Evolutionary conservation across 306 rosid species (phyloP).

Genomic region (Benincasa hispida): DNA sequence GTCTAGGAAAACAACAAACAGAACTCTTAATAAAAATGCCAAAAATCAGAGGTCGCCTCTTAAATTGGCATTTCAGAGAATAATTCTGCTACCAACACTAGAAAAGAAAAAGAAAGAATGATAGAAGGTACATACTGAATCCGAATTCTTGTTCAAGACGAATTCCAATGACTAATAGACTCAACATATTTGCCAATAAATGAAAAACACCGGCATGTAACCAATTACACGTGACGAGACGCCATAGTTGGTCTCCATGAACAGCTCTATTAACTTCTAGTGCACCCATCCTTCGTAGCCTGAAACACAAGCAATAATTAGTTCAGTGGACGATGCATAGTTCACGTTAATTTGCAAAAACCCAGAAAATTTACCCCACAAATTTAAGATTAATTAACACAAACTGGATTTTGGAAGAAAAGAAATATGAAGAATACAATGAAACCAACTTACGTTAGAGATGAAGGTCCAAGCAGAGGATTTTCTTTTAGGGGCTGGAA

Average conservation of each 20-base stretch:
- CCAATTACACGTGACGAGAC: conserved; percentile 81
- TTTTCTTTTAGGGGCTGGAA: conserved; percentile 86
- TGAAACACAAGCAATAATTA: conserved; percentile 22
- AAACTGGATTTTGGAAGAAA: neutral
- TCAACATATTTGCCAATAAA: conserved; percentile 74
- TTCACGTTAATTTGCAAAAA: neutral
- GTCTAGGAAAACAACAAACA: neutral
- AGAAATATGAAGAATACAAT: neutral
- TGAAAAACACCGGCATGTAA: conserved; percentile 91
- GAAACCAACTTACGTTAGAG: conserved; percentile 45
- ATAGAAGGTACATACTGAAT: conserved; percentile 45
- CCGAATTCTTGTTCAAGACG: conserved; percentile 98
- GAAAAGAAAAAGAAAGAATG: neutral
- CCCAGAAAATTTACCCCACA: neutral
- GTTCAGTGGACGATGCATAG: neutral
- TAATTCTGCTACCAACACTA: neutral
- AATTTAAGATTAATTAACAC: conserved; percentile 5
- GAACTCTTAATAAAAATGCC: neutral
- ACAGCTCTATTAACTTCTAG: conserved; percentile 64
- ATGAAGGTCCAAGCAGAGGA: conserved; percentile 91
- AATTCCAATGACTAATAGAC: conserved; percentile 77
- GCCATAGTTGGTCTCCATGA: conserved; percentile 73
- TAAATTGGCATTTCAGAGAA: neutral
- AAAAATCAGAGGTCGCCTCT: neutral
- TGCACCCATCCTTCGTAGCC: conserved; percentile 89